phyloP scores from a whole-genome alignment of 768 basidiomycete genomes.

The Brasilioporus rufonigricans region DNA sequence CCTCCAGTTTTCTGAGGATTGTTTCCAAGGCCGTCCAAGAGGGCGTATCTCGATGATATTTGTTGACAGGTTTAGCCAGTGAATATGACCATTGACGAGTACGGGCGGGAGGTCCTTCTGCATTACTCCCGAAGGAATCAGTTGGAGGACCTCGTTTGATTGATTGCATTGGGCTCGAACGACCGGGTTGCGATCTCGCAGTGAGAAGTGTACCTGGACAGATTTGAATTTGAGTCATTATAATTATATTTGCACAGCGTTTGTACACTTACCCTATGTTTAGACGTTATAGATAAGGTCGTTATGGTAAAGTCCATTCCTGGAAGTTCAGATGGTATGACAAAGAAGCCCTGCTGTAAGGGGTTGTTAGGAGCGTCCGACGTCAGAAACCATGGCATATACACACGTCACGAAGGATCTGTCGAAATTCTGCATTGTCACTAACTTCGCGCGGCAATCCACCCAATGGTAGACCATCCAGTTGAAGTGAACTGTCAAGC shows the following conservation, averaged over 20 bases:
- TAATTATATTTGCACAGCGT: too few relatives aligned
- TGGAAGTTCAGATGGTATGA: too few relatives aligned
- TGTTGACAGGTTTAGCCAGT: conserved; percentile 24
- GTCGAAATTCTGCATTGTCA: too few relatives aligned
- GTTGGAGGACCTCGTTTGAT: conserved; percentile 3
- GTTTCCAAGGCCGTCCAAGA: conserved; percentile 14
- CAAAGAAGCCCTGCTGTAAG: too few relatives aligned
- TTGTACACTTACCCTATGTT: neutral
- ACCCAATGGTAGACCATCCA: neutral
- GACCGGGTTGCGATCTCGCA: conserved; percentile 1
- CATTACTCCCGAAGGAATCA: conserved; percentile 17
- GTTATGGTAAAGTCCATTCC: too few relatives aligned
- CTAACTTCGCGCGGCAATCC: neutral
- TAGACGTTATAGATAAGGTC: too few relatives aligned
- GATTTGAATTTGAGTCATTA: neutral
- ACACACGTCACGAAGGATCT: neutral
- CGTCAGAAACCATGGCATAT: too few relatives aligned
- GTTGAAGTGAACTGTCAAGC: neutral
- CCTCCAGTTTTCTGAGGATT: conserved; percentile 20
- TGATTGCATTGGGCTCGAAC: conserved; percentile 3
- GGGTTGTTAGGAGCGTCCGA: too few relatives aligned
- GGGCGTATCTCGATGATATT: conserved; percentile 24
- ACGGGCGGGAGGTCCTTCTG: conserved; percentile 19
- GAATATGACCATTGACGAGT: conserved; percentile 9
- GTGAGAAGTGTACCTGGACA: conserved; percentile 5